Conservation (phyloP, 345 rosid species). For the Raphanus raphanistrum region DNA sequence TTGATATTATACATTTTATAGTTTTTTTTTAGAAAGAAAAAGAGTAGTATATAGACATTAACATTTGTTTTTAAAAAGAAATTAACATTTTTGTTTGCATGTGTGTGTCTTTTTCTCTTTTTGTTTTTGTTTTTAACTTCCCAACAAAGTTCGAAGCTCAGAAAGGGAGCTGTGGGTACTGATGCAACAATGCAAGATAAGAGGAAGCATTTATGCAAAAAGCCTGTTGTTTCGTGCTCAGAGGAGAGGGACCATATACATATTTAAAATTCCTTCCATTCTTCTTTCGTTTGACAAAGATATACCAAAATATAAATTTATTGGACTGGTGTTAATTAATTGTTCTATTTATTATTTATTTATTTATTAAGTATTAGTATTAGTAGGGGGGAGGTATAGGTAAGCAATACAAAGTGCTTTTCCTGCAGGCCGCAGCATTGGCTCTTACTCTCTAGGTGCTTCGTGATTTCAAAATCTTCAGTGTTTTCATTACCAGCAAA, state of each 20-base stretch:
- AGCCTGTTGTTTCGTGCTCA: constrained; percentile 36
- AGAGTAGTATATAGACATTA: not conserved
- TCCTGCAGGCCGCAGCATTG: constrained; percentile 23
- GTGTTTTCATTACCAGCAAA: constrained; percentile 26
- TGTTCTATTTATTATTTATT: constrained; percentile 3
- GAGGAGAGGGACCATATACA: constrained; percentile 34
- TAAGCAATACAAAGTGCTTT: constrained; percentile 26
- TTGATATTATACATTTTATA: not conserved
- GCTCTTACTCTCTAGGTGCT: constrained; percentile 39
- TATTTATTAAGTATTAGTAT: constrained; percentile 9
- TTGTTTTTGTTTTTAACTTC: constrained; percentile 28
- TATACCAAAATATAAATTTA: not conserved
- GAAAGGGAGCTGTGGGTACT: constrained; percentile 27
- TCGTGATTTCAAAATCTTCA: constrained; percentile 30
- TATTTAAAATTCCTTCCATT: constrained; percentile 3
- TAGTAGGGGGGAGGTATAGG: not conserved
- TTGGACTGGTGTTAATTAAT: constrained; percentile 1
- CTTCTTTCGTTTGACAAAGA: constrained; percentile 20
- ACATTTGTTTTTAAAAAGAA: not conserved
- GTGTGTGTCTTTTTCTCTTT: constrained; percentile 36
- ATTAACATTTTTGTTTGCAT: constrained; percentile 29
- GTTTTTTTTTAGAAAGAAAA: too few relatives aligned
- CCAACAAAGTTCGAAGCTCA: constrained; percentile 38
- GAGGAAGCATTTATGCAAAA: constrained; percentile 40
- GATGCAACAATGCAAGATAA: constrained; percentile 21